Base-by-base conservation (phyloP, 352 stramenopile species). In the Globisporangium echinulatum region DNA sequence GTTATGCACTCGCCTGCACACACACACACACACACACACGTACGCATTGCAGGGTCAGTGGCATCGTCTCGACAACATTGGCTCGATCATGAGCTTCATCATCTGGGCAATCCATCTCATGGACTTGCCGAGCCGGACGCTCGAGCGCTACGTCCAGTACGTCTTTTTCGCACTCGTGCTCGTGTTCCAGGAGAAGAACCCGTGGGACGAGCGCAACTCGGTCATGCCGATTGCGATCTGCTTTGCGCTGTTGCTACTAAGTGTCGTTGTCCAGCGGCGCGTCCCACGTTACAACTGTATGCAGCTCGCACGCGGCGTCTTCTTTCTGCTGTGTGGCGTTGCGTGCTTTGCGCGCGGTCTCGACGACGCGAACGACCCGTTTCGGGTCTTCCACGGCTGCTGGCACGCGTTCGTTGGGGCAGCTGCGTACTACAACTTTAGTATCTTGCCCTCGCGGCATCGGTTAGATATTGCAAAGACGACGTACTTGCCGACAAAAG, bases 51-150 rank as follows among this genome's bases (percentile, higher is more conserved):
- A 85, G 80, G 78, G 80, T 1, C 78, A 92, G 57, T 92, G 82
- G 82, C 82, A 92, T 63, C 77, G 79, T 3, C 72, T 92, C 33
- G 82, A 92, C 63, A 92, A 92, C 53, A 88, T 92, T 49, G 82
- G 80, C 59, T 86, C 82, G 62, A 84, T 90, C 71, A 90, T 89
- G 80, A 87, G 78, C 68, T 89, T 92, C 55, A 64, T 92, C 49
- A 74, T 74, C 59, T 90, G 79, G 82, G 67, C 46, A 25, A 85
- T 92, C 53, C 77, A 92, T 64, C 75, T 92, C 54, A 90, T 90
- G 78, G 80, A 92, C 50, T 54, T 92, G 19, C 65, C 66, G 4
- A 54, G 71, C 33, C 62, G 68, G 4, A 39, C 73, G 37, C 60
- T 67, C 10, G 62, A 83, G 68, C 68, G 66, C 6, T 90, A 90